phyloP scores from a whole-genome alignment of 768 basidiomycete genomes.

The Collybia mongolica region DNA sequence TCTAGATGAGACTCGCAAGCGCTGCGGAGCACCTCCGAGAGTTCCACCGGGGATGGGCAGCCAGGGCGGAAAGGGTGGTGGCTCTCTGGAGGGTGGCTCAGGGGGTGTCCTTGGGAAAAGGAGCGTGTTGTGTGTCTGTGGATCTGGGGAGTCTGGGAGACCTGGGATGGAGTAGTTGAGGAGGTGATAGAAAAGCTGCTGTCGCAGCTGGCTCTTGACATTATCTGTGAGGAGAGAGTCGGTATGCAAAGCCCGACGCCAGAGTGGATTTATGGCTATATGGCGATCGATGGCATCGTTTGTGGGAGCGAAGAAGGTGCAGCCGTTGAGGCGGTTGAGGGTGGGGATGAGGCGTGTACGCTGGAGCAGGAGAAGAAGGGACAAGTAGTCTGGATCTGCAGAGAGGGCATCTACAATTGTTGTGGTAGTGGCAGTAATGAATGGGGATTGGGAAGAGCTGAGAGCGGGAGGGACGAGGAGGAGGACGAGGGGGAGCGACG shows the following conservation, averaged over 20 bases:
- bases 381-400: constrained; percentile 73
- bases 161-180: constrained; percentile 73
- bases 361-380: constrained; percentile 76
- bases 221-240: constrained; percentile 63
- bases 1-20: constrained; percentile 60
- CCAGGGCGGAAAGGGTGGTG: constrained; percentile 82
- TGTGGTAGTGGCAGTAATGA: constrained; percentile 32
- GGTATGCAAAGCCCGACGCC: constrained; percentile 37
- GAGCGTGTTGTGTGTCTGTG: constrained; percentile 54
- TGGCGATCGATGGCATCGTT: constrained; percentile 81
- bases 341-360: constrained; percentile 87
- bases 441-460: constrained; percentile 30
- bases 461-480: constrained; percentile 25
- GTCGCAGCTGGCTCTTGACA: constrained; percentile 77
- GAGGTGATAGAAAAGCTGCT: constrained; percentile 92
- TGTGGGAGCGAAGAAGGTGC: constrained; percentile 93
- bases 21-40: constrained; percentile 80
- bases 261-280: constrained; percentile 30
- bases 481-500: constrained; percentile 16
- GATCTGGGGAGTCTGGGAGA: constrained; percentile 37
- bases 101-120: constrained; percentile 63
- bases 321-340: constrained; percentile 78
- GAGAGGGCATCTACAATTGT: constrained; percentile 82
- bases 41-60: constrained; percentile 81
- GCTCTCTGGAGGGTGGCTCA: constrained; percentile 63